Evolutionary conservation across 345 rosid genomes (phyloP).

Genomic region (Citrus cavaleriei): DNA sequence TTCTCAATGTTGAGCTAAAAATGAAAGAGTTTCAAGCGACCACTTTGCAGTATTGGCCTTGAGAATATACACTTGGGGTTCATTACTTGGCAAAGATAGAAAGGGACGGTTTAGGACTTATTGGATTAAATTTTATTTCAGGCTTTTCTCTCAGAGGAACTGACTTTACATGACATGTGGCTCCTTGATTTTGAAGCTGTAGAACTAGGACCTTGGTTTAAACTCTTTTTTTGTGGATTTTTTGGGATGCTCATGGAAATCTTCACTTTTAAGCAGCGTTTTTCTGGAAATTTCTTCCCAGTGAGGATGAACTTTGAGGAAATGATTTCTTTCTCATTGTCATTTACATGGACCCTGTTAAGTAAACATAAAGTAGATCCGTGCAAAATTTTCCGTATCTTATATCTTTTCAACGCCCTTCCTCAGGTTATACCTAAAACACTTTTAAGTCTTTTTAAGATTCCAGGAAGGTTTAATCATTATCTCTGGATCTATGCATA

Average conservation of each 20-base stretch:
- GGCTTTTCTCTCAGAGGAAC: not conserved
- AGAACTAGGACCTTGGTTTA: not conserved
- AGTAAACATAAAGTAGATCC: not conserved
- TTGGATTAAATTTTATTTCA: not conserved
- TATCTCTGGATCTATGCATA: not conserved
- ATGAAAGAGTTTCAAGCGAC: not conserved
- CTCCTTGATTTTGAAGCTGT: not conserved
- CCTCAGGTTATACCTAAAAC: not conserved
- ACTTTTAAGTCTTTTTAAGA: not conserved
- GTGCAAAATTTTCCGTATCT: not conserved
- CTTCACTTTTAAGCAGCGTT: not conserved
- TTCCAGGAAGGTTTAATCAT: not conserved
- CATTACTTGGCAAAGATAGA: not conserved
- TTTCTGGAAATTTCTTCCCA: not conserved
- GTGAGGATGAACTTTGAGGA: not conserved
- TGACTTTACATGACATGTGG: not conserved
- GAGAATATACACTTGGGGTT: not conserved
- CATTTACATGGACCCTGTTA: not conserved
- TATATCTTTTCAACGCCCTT: not conserved
- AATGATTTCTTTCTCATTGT: not conserved
- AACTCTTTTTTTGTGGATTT: not conserved
- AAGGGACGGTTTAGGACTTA: not conserved
- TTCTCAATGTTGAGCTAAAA: not conserved
- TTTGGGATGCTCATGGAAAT: not conserved
- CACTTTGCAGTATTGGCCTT: not conserved